Evolutionary conservation across 1,284 basidiomycete genomes (phyloP).

Genomic region (Irpex sp.): DNA sequence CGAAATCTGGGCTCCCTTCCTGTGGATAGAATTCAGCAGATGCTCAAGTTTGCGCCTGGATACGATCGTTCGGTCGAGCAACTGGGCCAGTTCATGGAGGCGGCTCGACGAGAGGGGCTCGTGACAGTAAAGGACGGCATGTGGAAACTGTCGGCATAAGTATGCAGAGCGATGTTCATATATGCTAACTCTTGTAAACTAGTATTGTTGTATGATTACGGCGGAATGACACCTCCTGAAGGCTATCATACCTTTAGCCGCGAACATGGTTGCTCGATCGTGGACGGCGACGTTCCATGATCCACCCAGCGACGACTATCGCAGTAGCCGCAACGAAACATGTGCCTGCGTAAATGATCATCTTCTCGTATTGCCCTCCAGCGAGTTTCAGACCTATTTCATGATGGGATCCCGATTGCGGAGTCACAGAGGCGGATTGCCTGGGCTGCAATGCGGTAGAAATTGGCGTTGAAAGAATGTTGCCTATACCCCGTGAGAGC

Average conservation of each 20-base stretch:
- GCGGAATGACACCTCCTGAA: background rate
- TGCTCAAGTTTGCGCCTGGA: slow-evolving; percentile 83
- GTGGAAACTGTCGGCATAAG: slow-evolving; percentile 67
- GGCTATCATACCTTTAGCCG: background rate
- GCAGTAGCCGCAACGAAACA: slow-evolving; percentile 41
- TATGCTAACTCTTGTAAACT: slow-evolving; percentile 19
- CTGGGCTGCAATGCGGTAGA: slow-evolving; percentile 18
- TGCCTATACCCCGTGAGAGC: slow-evolving; percentile 36
- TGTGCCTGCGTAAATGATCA: slow-evolving; percentile 43
- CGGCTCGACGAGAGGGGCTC: slow-evolving; percentile 79
- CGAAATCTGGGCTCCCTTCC: slow-evolving; percentile 82
- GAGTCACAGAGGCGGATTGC: background rate
- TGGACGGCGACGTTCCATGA: background rate
- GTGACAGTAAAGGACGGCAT: slow-evolving; percentile 77
- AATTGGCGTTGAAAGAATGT: slow-evolving; percentile 25
- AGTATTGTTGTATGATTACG: background rate
- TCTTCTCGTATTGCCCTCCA: slow-evolving; percentile 36
- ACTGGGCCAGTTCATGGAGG: slow-evolving; percentile 81
- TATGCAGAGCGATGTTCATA: too few species aligned
- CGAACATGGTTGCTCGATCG: background rate
- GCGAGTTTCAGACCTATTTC: slow-evolving; percentile 38
- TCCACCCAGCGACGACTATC: slow-evolving; percentile 33
- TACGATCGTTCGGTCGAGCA: slow-evolving; percentile 86
- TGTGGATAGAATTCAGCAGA: slow-evolving; percentile 83
- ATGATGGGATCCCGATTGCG: background rate